These are phyloP conservation scores for Stellera chamaejasme DNA, from an alignment of 345 rosid species.

Conservation along the genomic window DNA sequence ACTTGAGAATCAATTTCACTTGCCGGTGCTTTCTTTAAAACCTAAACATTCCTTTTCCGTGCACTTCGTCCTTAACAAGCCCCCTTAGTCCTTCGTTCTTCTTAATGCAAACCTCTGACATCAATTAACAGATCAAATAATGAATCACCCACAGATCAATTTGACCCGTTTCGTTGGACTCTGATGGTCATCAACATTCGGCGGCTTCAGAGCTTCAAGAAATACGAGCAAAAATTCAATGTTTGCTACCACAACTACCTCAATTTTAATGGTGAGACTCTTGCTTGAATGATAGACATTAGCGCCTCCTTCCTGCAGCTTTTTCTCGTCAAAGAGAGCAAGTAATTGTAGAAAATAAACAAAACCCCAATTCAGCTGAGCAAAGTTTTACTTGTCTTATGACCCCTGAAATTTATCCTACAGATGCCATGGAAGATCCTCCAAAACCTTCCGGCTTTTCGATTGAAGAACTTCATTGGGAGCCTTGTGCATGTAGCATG, in stretches of 20 bases:
- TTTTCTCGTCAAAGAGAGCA: slow-evolving; percentile 28
- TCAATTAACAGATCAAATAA: background rate
- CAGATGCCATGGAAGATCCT: slow-evolving; percentile 46
- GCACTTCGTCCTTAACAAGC: too few relatives aligned
- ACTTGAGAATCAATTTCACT: too few relatives aligned
- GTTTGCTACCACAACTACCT: slow-evolving; percentile 53
- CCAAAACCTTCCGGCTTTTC: slow-evolving; percentile 46
- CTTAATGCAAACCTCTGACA: background rate
- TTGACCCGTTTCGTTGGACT: slow-evolving; percentile 45
- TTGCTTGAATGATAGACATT: slow-evolving; percentile 78
- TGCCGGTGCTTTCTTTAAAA: too few relatives aligned
- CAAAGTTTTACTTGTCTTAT: slow-evolving; percentile 23
- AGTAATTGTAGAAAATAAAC: slow-evolving; percentile 16
- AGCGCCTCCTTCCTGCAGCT: slow-evolving; percentile 54
- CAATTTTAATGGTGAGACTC: slow-evolving; percentile 37
- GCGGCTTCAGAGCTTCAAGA: slow-evolving; percentile 37
- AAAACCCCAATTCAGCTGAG: slow-evolving; percentile 10
- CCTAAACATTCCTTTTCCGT: too few relatives aligned
- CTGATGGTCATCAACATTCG: slow-evolving; percentile 48
- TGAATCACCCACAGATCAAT: slow-evolving; percentile 5
- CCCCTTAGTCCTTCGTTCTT: background rate
- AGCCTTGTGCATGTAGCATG: slow-evolving; percentile 15
- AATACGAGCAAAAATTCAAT: slow-evolving; percentile 33
- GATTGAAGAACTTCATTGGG: slow-evolving; percentile 24
- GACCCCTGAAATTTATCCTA: slow-evolving; percentile 20